Evolutionary conservation across 2,329 filamentous ascomycete genomes (phyloP), one percentile per base, ranked within the genome.

Genomic region (Penicillium concentricum): DNA sequence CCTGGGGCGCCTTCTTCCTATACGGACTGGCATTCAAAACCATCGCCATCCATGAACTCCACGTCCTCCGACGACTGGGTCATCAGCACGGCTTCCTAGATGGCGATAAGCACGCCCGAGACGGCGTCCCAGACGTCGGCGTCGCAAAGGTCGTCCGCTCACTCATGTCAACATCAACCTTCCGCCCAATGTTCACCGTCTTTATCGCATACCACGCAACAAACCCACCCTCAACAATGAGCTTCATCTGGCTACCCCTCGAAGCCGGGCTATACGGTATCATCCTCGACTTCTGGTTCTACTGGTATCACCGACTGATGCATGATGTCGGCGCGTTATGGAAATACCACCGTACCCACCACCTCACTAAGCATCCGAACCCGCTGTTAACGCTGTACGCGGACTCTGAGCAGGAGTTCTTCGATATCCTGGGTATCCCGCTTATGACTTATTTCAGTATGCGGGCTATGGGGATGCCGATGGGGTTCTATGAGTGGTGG

Each of bases 401-500:
- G 24, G 65, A 67, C 16, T 28, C 56, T 4, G 65, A 67, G 47
- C 65, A 67, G 48, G 65, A 67, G 51, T 63, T 67, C 54, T 66
- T 67, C 24, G 65, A 67, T 44, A 66, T 67, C 42, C 60, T 65
- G 22, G 65, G 65, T 13, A 58, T 67, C 26, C 65, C 65, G 16
- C 47, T 67, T 8, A 59, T 64, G 57, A 59, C 65, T 7, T 67
- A 61, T 45, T 64, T 61, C 58, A 54, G 60, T 0, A 62, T 67
- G 61, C 57, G 57, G 43, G 18, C 59, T 9, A 56, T 67, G 57
- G 65, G 65, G 0, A 58, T 67, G 57, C 65, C 65, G 0, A 67
- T 67, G 61, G 64, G 64, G 4, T 67, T 67, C 54, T 67, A 67
- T 39, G 65, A 67, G 38, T 68, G 66, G 64, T 68, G 66, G 66